A percentile compares a stretch with the other conserved stretches of the same genome.
phyloP scores from a whole-genome alignment of 116 monocot species.

The Zostera marina region DNA sequence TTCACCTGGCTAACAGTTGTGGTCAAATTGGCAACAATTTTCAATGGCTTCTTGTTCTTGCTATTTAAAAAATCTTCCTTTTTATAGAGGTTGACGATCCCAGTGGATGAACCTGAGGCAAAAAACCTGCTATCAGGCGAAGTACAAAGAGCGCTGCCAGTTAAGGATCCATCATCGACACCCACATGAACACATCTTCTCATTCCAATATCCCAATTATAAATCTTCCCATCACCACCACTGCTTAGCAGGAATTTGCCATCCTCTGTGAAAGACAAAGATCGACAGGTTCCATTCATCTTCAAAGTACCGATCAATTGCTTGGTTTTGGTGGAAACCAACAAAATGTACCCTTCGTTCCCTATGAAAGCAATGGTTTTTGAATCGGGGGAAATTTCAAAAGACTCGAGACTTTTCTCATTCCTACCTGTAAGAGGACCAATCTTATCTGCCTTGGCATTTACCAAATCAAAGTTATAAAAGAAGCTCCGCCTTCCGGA shows the following conservation, averaged over 20 bases:
- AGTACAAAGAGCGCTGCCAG: constrained; percentile 42
- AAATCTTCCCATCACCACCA: constrained; percentile 86
- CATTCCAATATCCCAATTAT: constrained; percentile 82
- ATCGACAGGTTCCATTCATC: constrained; percentile 76
- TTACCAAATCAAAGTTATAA: constrained; percentile 71
- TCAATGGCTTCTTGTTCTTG: constrained; percentile 55
- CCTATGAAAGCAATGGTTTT: constrained; percentile 72
- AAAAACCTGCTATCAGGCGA: constrained; percentile 49
- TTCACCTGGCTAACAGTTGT: constrained; percentile 47
- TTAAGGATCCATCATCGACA: constrained; percentile 61
- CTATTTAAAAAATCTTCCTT: constrained; percentile 73
- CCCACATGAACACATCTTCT: constrained; percentile 68
- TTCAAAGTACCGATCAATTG: constrained; percentile 80
- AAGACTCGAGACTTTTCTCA: constrained; percentile 69
- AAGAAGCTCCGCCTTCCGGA: constrained; percentile 75
- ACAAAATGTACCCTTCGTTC: constrained; percentile 73
- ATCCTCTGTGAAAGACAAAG: constrained; percentile 61
- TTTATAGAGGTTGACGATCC: constrained; percentile 71
- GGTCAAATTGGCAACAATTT: constrained; percentile 63
- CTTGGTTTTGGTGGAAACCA: constrained; percentile 70
- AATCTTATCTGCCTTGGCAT: constrained; percentile 45
- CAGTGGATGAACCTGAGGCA: constrained; percentile 76
- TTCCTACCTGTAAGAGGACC: constrained; percentile 69
- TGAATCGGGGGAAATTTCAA: constrained; percentile 91
- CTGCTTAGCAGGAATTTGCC: constrained; percentile 53